Evolutionary conservation across 1,284 basidiomycete species (phyloP).

Genomic region (Boletellus deceptivus): DNA sequence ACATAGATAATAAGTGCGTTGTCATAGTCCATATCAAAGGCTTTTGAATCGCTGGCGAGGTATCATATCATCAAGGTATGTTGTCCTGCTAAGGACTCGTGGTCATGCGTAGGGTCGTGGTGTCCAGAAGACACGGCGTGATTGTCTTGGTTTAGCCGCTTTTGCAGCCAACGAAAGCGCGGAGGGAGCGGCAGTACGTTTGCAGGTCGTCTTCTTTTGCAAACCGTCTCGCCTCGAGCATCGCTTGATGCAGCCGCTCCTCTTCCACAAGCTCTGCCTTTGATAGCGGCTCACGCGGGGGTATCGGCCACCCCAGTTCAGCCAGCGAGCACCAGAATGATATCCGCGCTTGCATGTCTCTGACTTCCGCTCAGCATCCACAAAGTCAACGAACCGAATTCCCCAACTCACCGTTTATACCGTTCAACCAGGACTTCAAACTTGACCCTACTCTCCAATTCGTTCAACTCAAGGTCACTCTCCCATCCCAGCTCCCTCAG

Average conservation of each 20-base stretch:
- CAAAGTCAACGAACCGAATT: not conserved
- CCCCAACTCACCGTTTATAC: slow-evolving; percentile 51
- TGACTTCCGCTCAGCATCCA: slow-evolving; percentile 25
- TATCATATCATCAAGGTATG: slow-evolving; percentile 30
- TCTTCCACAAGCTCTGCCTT: slow-evolving; percentile 71
- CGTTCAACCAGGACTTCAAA: slow-evolving; percentile 65
- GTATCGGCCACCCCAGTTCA: slow-evolving; percentile 59
- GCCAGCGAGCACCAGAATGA: slow-evolving; percentile 66
- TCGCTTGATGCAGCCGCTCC: slow-evolving; percentile 58
- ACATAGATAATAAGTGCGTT: slow-evolving; percentile 26
- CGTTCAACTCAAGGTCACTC: slow-evolving; percentile 57
- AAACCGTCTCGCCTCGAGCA: slow-evolving; percentile 57
- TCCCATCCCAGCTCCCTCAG: slow-evolving; percentile 65
- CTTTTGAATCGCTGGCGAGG: slow-evolving; percentile 8
- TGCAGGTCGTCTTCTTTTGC: slow-evolving; percentile 56
- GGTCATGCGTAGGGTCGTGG: not conserved
- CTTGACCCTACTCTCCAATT: slow-evolving; percentile 50
- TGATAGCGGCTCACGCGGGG: slow-evolving; percentile 57
- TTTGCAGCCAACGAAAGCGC: slow-evolving; percentile 65
- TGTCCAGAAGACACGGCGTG: not conserved
- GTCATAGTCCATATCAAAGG: slow-evolving; percentile 18
- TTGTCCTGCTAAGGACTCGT: slow-evolving; percentile 10
- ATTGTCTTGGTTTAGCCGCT: slow-evolving; percentile 3
- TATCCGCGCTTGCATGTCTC: slow-evolving; percentile 68
- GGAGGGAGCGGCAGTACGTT: slow-evolving; percentile 55